Evolutionary conservation across 371 early-diverging fungal species (phyloP).

Genomic region (Mucor racemosus): DNA sequence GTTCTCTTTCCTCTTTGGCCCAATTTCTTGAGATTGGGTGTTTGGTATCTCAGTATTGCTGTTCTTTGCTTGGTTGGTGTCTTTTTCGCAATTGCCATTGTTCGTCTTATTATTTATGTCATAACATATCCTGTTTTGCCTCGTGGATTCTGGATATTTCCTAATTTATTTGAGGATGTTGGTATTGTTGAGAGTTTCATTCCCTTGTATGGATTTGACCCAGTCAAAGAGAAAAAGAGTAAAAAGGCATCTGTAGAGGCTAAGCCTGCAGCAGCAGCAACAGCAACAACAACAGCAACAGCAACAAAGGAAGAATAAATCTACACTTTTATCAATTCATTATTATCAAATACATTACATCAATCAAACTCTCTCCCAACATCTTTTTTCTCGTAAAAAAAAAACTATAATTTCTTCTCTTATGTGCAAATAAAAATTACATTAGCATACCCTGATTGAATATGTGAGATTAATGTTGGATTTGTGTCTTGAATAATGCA

Average conservation of each 20-base stretch:
- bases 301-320: conserved; percentile 10
- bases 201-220: conserved; percentile 94
- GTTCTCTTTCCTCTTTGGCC: conserved; percentile 99
- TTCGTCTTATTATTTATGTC: conserved; percentile 90
- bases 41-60: conserved; percentile 91
- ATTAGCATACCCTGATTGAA: neutral
- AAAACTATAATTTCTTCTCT: neutral
- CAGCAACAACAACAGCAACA: conserved; percentile 4
- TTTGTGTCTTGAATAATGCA: too few species aligned
- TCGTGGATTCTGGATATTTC: conserved; percentile 99
- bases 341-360: neutral
- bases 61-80: conserved; percentile 89
- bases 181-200: conserved; percentile 98
- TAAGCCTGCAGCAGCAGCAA: neutral
- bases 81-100: conserved; percentile 88
- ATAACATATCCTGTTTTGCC: conserved; percentile 77
- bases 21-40: conserved; percentile 75
- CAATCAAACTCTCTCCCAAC: neutral
- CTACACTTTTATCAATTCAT: neutral
- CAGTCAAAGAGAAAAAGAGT: conserved; percentile 55
- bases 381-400: neutral
- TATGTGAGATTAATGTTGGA: neutral
- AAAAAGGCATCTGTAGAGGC: conserved; percentile 10
- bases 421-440: conserved; percentile 8
- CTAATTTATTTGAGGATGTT: conserved; percentile 98